Base-by-base conservation (phyloP, 176 grass and related monocot genomes). In the Chrysopogon serrulatus region DNA sequence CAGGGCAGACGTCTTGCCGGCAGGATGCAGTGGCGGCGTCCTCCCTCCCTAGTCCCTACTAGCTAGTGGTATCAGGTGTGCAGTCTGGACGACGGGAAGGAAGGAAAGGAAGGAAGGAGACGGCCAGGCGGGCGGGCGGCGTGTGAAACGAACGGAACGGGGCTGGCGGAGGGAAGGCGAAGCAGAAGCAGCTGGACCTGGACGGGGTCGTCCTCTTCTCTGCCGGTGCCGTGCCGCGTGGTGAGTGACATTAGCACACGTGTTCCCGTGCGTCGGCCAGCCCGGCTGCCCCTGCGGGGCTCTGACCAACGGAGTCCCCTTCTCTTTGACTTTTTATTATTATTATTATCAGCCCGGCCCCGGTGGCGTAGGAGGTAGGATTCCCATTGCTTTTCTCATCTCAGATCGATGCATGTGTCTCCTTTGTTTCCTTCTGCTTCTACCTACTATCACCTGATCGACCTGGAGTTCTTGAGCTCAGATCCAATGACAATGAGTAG, bases 211-310 rank as follows among this genome's bases (percentile, higher is more conserved):
- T 17, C 5, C 4, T 2, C 8, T 31, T 24, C 15, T 47, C 51
- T 23, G 21, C 21, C 32, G 28, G 23, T 7, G 86, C 81, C 81
- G 23, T 7, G 86, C 81, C 81, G 81, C 86, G 80, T 79, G 86
- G 57, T 12, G 36, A 5, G 74, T 56, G 68, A 35, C 59, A 47
- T 30, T 56, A 37, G 47, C 68, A 84, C 82, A 84, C 81, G 81
- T 89, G 87, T 34, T 88, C 16, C 16, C 74, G 64, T 31, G 49
- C 65, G 62, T 68, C 43, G 51, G 63, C 69, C 39, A n/a, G 51
- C 21, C 53, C n/a, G n/a, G n/a, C 51, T 8, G 21, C 51, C 27
- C 10, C 68, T n/a, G n/a, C n/a, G n/a, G n/a, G n/a, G n/a, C n/a
- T 14, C 65, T 83, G 86, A 88, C 74, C 59, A 36, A 36, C 27